Base-by-base conservation (phyloP, 148 eudicot genomes). In the Pouteria glomerata region DNA sequence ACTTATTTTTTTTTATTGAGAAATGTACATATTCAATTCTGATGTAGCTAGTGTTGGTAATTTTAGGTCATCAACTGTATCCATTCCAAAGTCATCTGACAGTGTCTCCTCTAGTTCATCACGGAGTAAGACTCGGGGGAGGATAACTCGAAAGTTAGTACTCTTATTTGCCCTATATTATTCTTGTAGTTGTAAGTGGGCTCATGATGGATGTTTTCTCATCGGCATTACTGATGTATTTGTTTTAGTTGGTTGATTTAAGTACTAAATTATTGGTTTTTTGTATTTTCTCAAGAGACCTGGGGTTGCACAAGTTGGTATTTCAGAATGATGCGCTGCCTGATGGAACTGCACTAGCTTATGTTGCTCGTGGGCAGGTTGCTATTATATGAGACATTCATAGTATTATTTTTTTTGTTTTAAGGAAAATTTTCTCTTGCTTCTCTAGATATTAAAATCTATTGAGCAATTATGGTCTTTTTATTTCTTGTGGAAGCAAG, bases 271-370 rank as follows among this genome's bases (percentile, higher is more conserved):
- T n/a, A 1, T 59, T 69, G 15, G 1, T 55, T n/a, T 69, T 23
- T 63, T 44, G 60, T 68, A 29, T 75, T 45, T 68, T 74, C 24
- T 76, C 14, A 69, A 94, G 98, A 82, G 96, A 95, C 81, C 57
- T 85, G 82, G 79, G 89, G 73, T 61, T 88, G 88, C 99, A 95
- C 71, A 92, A 75, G 72, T 76, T 85, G 72, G 96, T 88, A 10
- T 85, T 95, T 69, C 76, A 86, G 87, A 84, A 77, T 55, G 89
- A 83, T 77, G 76, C 80, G 73, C 82, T 95, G 50, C 89, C 88
- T 67, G 99, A 95, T 71, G 94, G 92, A 68, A 83, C 97, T 31
- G 89, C 79, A 71, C 71, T 95, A 61, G 83, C 81, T 18, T 95
- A 92, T 81, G 86, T 73, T 75, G 72, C 77, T 34, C 80, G 76